phyloP scores from a whole-genome alignment of 495 filamentous ascomycete genomes.

The Articulospora tetracladia region DNA sequence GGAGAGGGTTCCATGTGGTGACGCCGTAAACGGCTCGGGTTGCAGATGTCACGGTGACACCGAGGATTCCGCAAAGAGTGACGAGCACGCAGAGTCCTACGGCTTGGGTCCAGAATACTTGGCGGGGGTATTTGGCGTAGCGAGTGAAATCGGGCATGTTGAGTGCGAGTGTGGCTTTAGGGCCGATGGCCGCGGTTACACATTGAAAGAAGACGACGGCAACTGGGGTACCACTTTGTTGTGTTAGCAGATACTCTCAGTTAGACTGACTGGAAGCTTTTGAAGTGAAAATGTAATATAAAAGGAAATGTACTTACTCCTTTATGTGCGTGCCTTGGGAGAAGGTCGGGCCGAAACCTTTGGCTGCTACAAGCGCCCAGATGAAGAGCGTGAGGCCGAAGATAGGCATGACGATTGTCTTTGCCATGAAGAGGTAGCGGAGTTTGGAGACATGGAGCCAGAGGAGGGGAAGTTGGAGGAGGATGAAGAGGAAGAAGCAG shows the following conservation, averaged over 20 bases:
- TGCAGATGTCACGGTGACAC: conserved; percentile 37
- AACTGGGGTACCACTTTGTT: conserved; percentile 23
- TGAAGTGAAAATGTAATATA: too few species aligned
- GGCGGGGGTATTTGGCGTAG: conserved; percentile 16
- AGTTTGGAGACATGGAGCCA: conserved; percentile 46
- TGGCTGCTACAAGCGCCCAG: conserved; percentile 43
- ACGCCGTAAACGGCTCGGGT: conserved; percentile 33
- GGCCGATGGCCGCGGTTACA: conserved; percentile 32
- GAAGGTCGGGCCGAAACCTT: conserved; percentile 35
- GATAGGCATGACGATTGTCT: conserved; percentile 45
- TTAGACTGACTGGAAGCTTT: too few species aligned
- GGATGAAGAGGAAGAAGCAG: conserved; percentile 47
- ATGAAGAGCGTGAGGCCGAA: conserved; percentile 44
- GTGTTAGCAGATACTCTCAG: too few species aligned
- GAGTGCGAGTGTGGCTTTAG: conserved; percentile 38
- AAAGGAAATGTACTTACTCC: too few species aligned
- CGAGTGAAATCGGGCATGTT: conserved; percentile 35
- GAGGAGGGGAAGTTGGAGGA: conserved; percentile 38
- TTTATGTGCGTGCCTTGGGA: conserved; percentile 22
- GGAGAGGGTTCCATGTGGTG: conserved; percentile 39
- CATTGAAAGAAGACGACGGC: conserved; percentile 27
- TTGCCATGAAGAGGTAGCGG: conserved; percentile 53
- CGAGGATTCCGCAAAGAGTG: conserved; percentile 36
- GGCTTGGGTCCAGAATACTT: conserved; percentile 26
- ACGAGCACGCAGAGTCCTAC: conserved; percentile 37